Base-by-base conservation (phyloP, 78 protist species). In the Dictyostelium capitatum region DNA sequence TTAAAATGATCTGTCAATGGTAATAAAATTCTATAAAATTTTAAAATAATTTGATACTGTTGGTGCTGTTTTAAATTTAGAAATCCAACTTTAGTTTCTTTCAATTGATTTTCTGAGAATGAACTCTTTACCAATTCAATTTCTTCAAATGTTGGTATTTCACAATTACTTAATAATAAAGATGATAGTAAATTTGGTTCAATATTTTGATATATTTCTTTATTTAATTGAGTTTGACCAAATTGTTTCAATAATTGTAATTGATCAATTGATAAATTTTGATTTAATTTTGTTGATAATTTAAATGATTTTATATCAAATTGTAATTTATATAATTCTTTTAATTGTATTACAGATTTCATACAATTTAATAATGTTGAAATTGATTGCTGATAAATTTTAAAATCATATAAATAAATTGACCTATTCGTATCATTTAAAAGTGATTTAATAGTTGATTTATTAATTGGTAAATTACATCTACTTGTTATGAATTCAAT, bases 1-100 rank as follows among this genome's bases (percentile, higher is more conserved):
- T 62, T 62, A 3, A 62, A 62, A 62, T 62, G 37, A 62, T 62
- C 28, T 62, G 70, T 62, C n/a, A 62, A 62, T 62, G 70, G 70
- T 62, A 62, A 62, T 62, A 62, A 9, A 11, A 62, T 23, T 11
- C 23, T 23, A 25, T 62, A 62, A n/a, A 62, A 15, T 23, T 62
- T 62, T 62, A 23, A 25, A 25, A 25, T 17, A 62, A 25, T 62
- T 62, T 62, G 20, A 25, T 3, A 37, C 1, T 37, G 43, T 37
- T 37, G 43, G 43, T 37, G 43, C 2, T 37, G 43, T 37, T 62
- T 62, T 25, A 25, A 30, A 25, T 62, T 62, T 25, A 62, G 11
- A 62, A 11, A 1, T 0, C 11, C 28, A 62, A 25, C 32, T 32
- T 25, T 62, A 25, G 23, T 25, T 0, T n/a, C 10, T 25, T 62